phyloP scores from a whole-genome alignment of 805 yeast species.

The Zygosaccharomyces kombuchaensis region DNA sequence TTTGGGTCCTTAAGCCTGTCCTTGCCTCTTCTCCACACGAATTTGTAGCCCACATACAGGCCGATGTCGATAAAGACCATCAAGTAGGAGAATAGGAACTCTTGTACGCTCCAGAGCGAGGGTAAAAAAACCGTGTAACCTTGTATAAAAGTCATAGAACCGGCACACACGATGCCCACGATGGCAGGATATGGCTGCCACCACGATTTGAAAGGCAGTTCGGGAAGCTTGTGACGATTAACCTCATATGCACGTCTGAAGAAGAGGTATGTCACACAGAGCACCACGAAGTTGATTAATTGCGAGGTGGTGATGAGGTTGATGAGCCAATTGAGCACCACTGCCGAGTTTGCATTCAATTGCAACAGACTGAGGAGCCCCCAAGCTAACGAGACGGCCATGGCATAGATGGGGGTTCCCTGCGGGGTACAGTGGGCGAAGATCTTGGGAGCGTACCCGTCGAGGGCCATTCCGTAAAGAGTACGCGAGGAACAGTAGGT shows the following conservation, averaged over 20 bases:
- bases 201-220: conserved; percentile 50
- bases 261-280: conserved; percentile 54
- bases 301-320: conserved; percentile 69
- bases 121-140: conserved; percentile 71
- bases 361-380: conserved; percentile 65
- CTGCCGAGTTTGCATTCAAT: conserved; percentile 51
- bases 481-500: conserved; percentile 68
- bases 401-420: conserved; percentile 68
- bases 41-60: conserved; percentile 50
- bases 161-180: conserved; percentile 43
- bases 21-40: conserved; percentile 39
- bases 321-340: conserved; percentile 68
- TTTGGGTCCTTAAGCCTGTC: conserved; percentile 43
- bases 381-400: conserved; percentile 49
- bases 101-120: conserved; percentile 57
- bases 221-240: conserved; percentile 43
- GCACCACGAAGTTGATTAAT: conserved; percentile 54
- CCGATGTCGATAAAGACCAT: conserved; percentile 58
- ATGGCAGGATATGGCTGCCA: conserved; percentile 56
- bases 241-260: conserved; percentile 56
- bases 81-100: conserved; percentile 65
- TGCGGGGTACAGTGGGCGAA: conserved; percentile 56
- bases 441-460: conserved; percentile 68
- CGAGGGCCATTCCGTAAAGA: conserved; percentile 63
- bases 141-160: conserved; percentile 52